These are phyloP conservation scores for Fusarium sp. DNA, from an alignment of 2,329 filamentous ascomycete genomes.

Conservation along the genomic window DNA sequence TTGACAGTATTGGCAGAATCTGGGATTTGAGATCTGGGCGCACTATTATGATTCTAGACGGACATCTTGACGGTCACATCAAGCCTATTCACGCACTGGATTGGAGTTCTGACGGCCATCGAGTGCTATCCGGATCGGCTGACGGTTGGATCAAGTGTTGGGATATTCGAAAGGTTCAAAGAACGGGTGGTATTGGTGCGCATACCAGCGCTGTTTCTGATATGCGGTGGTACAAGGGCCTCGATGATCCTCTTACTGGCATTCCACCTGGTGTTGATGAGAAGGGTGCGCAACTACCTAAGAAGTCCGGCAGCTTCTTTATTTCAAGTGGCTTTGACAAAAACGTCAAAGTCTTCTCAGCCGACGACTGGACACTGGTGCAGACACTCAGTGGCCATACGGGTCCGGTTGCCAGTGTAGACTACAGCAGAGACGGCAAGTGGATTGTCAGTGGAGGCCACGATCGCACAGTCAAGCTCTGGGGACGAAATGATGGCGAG, in stretches of 20 bases:
- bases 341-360: constrained; percentile 94
- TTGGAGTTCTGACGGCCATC: constrained; percentile 90
- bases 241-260: constrained; percentile 77
- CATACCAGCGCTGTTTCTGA: constrained; percentile 94
- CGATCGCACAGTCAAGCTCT: constrained; percentile 95
- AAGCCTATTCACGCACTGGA: constrained; percentile 93
- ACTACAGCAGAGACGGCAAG: constrained; percentile 84
- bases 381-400: constrained; percentile 92
- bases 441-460: constrained; percentile 97
- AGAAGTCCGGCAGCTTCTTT: constrained; percentile 91
- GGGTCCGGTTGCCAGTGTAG: constrained; percentile 89
- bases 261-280: constrained; percentile 70
- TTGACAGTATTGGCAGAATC: constrained; percentile 93
- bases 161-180: constrained; percentile 91
- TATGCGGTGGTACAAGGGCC: constrained; percentile 91
- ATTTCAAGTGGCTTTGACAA: constrained; percentile 93
- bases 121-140: constrained; percentile 90
- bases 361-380: constrained; percentile 92
- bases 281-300: constrained; percentile 75
- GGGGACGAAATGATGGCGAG: constrained; percentile 85
- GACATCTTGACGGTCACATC: constrained; percentile 82
- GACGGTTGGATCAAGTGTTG: constrained; percentile 98
- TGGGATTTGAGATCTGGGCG: constrained; percentile 95
- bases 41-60: constrained; percentile 95
- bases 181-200: constrained; percentile 86